phyloP scores from a whole-genome alignment of 768 basidiomycete species.

The Panaeolus cyanescens region DNA sequence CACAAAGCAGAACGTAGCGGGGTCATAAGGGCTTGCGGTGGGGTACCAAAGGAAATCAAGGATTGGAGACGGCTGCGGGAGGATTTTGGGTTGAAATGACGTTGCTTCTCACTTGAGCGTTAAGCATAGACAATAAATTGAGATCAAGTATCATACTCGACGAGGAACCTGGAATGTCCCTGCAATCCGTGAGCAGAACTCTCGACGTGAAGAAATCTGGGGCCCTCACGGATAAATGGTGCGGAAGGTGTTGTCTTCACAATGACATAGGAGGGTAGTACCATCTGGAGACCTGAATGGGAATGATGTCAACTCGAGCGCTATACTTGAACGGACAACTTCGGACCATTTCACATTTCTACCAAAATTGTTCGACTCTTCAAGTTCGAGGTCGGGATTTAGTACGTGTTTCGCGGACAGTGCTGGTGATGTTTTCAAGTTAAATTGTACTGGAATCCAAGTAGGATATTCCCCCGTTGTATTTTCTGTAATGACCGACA shows the following conservation, averaged over 20 bases:
- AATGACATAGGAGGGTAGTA: constrained; percentile 12
- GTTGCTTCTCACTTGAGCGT: neutral
- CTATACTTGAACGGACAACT: no score
- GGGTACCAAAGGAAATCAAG: constrained; percentile 89
- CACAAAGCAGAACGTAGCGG: constrained; percentile 78
- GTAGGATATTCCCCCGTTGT: neutral
- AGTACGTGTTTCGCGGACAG: neutral
- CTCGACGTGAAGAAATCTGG: neutral
- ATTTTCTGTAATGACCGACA: neutral
- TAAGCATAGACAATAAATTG: neutral
- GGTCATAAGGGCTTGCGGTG: constrained; percentile 56
- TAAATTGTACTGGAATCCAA: neutral
- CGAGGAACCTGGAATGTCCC: neutral
- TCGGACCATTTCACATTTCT: constrained; percentile 11
- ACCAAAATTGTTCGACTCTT: constrained; percentile 3
- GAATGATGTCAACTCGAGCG: neutral
- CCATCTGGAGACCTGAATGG: constrained; percentile 16
- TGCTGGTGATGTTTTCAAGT: neutral
- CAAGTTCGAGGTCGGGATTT: neutral
- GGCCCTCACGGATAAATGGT: constrained; percentile 7
- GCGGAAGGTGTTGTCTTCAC: constrained; percentile 11
- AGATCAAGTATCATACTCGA: neutral
- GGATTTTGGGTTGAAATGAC: neutral
- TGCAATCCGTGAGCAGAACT: neutral
- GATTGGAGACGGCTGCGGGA: constrained; percentile 67